Evolutionary conservation across 2,329 filamentous ascomycete genomes (phyloP).

Genomic region (Phaeosphaeria sp.): DNA sequence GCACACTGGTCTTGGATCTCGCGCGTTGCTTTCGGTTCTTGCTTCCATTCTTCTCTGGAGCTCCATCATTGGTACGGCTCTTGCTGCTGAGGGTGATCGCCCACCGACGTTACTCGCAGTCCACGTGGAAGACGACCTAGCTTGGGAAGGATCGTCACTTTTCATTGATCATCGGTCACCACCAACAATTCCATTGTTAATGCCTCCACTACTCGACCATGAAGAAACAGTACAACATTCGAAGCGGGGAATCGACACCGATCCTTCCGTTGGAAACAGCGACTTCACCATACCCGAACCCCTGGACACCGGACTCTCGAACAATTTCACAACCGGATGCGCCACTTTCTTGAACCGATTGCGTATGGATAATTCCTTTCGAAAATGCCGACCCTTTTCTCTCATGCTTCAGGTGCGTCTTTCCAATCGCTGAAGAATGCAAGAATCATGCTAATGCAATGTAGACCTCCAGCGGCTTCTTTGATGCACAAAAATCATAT

Average conservation of each 20-base stretch:
- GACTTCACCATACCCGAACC: constrained; percentile 48
- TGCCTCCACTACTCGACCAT: constrained; percentile 39
- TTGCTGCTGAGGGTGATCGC: constrained; percentile 43
- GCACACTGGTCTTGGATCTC: constrained; percentile 10
- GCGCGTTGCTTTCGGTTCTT: constrained; percentile 33
- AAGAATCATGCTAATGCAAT: constrained; percentile 10
- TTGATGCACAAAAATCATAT: constrained; percentile 75
- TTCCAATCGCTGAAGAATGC: not conserved
- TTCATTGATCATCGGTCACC: constrained; percentile 40
- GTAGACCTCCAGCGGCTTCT: constrained; percentile 84
- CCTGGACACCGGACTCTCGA: constrained; percentile 57
- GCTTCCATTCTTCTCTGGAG: constrained; percentile 32
- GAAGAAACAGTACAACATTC: constrained; percentile 34
- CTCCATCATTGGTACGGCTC: constrained; percentile 34
- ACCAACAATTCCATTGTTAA: constrained; percentile 35
- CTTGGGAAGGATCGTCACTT: constrained; percentile 39
- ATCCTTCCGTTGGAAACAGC: constrained; percentile 22
- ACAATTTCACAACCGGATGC: constrained; percentile 64
- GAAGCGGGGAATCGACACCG: constrained; percentile 34
- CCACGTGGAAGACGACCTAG: constrained; percentile 28
- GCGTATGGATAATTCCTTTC: constrained; percentile 70
- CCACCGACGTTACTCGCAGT: constrained; percentile 22
- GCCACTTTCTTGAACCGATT: constrained; percentile 72
- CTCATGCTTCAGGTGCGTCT: constrained; percentile 75
- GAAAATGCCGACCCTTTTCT: constrained; percentile 81